These are phyloP conservation scores for Penicillium parvum DNA, from an alignment of 495 filamentous ascomycete genomes.

Conservation along the genomic window DNA sequence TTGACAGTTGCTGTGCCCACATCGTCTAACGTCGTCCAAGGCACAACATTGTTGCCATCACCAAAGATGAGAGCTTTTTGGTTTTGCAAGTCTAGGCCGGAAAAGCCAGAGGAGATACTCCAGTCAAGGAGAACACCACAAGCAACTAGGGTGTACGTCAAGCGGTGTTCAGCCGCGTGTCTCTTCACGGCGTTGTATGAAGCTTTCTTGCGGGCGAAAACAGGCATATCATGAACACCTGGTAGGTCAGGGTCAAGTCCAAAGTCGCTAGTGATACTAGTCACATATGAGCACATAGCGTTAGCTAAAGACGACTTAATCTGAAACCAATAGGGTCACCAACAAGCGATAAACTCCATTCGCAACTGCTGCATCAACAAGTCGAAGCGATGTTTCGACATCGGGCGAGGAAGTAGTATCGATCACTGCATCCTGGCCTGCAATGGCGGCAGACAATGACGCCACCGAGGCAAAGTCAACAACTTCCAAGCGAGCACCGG, in stretches of 20 bases:
- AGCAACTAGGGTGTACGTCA: conserved; percentile 17
- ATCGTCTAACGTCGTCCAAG: conserved; percentile 20
- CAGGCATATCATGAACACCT: conserved; percentile 17
- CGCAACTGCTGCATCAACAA: conserved; percentile 20
- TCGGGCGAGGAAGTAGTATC: conserved; percentile 19
- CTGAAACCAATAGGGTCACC: background rate
- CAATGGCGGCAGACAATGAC: conserved; percentile 16
- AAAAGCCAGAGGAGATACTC: conserved; percentile 15
- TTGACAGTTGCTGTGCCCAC: conserved; percentile 12
- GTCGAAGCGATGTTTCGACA: conserved; percentile 13
- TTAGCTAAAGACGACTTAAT: background rate
- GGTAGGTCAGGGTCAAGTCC: conserved; percentile 27
- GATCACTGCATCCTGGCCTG: conserved; percentile 20
- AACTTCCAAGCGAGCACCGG: conserved; percentile 9
- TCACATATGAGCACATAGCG: background rate
- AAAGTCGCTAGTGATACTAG: conserved; percentile 27
- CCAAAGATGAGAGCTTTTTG: conserved; percentile 14
- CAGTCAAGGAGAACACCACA: conserved; percentile 22
- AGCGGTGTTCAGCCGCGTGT: conserved; percentile 9
- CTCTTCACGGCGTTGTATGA: conserved; percentile 20
- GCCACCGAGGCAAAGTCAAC: conserved; percentile 19
- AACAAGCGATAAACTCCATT: conserved; percentile 24
- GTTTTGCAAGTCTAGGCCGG: conserved; percentile 10
- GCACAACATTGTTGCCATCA: conserved; percentile 19
- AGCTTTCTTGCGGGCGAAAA: conserved; percentile 16